Evolutionary conservation across 345 rosid genomes (phyloP), one percentile per base, ranked within the genome.

Genomic region (thale cress (Arabidopsis thaliana)): DNA sequence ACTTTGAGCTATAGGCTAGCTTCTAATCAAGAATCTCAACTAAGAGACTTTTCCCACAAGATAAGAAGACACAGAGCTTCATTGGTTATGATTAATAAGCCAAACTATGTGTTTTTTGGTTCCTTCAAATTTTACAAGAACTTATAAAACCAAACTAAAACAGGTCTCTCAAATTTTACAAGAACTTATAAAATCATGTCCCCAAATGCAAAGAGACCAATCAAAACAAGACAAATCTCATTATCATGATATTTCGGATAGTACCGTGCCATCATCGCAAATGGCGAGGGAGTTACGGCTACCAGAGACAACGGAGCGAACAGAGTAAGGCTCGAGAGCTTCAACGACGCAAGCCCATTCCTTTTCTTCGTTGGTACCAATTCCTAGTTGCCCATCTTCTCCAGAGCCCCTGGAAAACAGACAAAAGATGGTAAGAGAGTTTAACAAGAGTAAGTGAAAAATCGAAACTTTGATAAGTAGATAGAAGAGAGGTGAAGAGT

Each of bases 201-300:
- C 49, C 0, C 0, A 5, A 74, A 57, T 57, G 42, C 12, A 38
- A 0, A 67, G 2, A 28, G 38, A 75, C 68, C 68, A 67, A 50
- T 57, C 37, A 28, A 25, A 25, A 74, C 32, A 44, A 49, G 49
- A 65, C 22, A 44, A 73, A 9, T 33, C 10, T 57, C 32, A 48
- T 65, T 25, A 9, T 4, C 8, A 52, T 13, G 37, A 48, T 65
- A 55, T 6, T 6, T 36, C 0, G 4, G 68, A 40, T 24, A 34
- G 8, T 56, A 96, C 99, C 96, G 87, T 83, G 76, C 98, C 99
- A 62, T 90, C 94, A 41, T 88, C 88, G 72, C 96, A 93, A 75
- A 96, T 93, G 81, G 99, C 94, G 73, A 96, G 98, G 59, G 99
- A 96, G 91, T 93, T 93, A 40, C 98, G 93, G 80, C 98, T 93